Conservation (phyloP, 1,284 basidiomycete species). For the Boletellus dicymbophilus region DNA sequence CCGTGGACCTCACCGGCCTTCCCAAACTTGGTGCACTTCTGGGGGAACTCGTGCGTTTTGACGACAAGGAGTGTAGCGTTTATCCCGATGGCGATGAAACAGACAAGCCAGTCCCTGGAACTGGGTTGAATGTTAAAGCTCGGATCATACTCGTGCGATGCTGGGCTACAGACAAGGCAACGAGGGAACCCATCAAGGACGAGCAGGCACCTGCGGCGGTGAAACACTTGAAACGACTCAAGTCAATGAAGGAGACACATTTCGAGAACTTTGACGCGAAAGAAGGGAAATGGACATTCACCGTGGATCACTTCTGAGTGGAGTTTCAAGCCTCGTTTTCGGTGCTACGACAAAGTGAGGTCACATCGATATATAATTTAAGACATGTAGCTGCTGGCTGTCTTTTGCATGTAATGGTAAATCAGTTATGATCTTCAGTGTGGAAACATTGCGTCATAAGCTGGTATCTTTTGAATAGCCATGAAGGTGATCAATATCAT, state of each 20-base stretch:
- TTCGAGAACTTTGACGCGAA: constrained; percentile 83
- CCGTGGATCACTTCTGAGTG: constrained; percentile 85
- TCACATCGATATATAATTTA: constrained; percentile 9
- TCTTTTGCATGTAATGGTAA: neutral
- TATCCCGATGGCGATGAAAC: constrained; percentile 87
- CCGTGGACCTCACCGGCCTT: constrained; percentile 91
- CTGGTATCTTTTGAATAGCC: neutral
- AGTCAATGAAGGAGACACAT: constrained; percentile 83
- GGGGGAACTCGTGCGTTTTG: constrained; percentile 89
- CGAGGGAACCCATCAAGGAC: constrained; percentile 89
- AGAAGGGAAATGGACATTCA: constrained; percentile 92
- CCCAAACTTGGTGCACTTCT: constrained; percentile 80
- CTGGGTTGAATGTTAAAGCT: constrained; percentile 90
- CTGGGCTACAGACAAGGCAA: constrained; percentile 92
- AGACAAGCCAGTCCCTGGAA: constrained; percentile 80
- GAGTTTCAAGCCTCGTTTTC: neutral
- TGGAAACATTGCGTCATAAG: constrained; percentile 6
- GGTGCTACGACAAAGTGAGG: neutral
- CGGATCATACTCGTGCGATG: constrained; percentile 80
- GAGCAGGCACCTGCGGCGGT: constrained; percentile 68
- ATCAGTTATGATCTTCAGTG: neutral
- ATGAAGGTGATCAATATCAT: constrained; percentile 20
- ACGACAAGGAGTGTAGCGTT: constrained; percentile 90
- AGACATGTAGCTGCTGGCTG: constrained; percentile 5
- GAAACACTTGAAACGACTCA: constrained; percentile 84